Evolutionary conservation across 169 alveolate genomes (phyloP), one percentile per base, ranked within the genome.

Genomic region (Besnoitia besnoiti): DNA sequence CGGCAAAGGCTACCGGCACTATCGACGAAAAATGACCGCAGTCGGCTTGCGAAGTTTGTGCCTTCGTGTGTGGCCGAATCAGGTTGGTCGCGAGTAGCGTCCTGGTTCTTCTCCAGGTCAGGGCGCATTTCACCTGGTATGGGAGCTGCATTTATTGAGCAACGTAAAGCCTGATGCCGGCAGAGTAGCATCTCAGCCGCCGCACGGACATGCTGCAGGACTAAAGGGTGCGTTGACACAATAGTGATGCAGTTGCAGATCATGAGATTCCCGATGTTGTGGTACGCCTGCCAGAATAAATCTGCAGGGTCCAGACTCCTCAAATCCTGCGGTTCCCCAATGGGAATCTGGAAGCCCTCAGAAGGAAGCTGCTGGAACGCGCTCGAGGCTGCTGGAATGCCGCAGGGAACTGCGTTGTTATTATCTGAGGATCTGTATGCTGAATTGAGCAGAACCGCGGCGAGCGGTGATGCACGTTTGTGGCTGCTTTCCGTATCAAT

Each of bases 211-310:
- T 79, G 82, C 44, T 95, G 95, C 61, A 93, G 85, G 40, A 61
- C 87, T 30, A 95, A 79, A 2, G 95, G 96, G 30, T 93, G 95
- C 39, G 95, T 85, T n/a, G 96, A 90, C 61, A 82, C 82, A 35
- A 95, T 93, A 49, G 93, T 85, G 73, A 95, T 88, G 79, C 95
- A 94, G 67, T 95, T 95, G 61, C 90, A 76, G n/a, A 95, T 95
- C 77, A 91, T 90, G 37, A 95, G 92, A 89, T 87, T 90, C 67
- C 96, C 95, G 8, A 67, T 55, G 42, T 89, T 89, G 91, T 49
- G 91, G 75, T 50, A 91, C 35, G 91, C 94, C 50, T 91, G 61
- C 94, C 94, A 91, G 37, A 91, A 82, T 5, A 80, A 49, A 21
- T 91, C 94, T 30, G 91, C 59, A 7, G 85, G 73, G 47, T 91